A percentile compares a stretch with the other conserved stretches of the same genome.
These are phyloP conservation scores for Eucalyptus guilfoylei DNA, from an alignment of 345 rosid genomes.

Conservation along the genomic window DNA sequence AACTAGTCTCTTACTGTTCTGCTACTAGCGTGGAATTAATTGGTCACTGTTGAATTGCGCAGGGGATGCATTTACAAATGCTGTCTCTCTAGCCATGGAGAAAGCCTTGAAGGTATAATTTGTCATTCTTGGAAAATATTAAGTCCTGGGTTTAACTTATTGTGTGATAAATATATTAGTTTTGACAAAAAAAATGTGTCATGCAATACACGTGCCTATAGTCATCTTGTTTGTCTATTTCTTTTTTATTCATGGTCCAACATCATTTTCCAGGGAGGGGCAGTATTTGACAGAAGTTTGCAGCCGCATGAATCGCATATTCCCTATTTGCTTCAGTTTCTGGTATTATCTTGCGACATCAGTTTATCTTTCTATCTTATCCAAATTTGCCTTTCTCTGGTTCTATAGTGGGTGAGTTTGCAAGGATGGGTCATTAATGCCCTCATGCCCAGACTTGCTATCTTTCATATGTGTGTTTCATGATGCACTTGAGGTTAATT, in stretches of 20 bases:
- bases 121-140: not conserved
- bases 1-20: not conserved
- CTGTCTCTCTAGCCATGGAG: conserved; percentile 58
- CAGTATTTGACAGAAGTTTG: conserved; percentile 55
- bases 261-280: conserved; percentile 49
- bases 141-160: not conserved
- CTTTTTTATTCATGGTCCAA: not conserved
- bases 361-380: not conserved
- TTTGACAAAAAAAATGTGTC: not conserved
- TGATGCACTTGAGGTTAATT: not conserved
- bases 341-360: conserved; percentile 28
- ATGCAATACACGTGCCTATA: not conserved
- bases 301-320: conserved; percentile 96
- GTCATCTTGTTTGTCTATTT: not conserved
- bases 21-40: not conserved
- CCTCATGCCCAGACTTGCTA: not conserved
- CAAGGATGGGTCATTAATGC: not conserved
- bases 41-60: conserved; percentile 3
- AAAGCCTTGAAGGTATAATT: conserved; percentile 67
- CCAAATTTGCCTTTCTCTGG: not conserved
- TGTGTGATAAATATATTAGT: not conserved
- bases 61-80: conserved; percentile 40
- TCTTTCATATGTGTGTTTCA: not conserved
- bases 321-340: conserved; percentile 85
- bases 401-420: not conserved